Conservation (phyloP, 305 asterid species). For the Caryopteris hybrid region DNA sequence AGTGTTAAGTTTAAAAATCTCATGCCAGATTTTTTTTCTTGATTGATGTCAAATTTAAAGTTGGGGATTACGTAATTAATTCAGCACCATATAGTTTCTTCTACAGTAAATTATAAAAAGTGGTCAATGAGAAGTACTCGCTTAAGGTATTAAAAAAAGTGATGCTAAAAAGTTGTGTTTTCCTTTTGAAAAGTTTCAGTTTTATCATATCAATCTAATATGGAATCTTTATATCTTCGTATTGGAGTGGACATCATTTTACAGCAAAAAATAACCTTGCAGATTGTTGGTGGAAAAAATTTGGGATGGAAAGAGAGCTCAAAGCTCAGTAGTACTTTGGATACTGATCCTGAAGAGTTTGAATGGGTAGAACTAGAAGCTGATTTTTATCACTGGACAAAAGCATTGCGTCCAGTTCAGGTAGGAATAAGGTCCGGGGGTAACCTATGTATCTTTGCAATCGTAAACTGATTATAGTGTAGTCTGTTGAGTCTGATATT, state of each 20-base stretch:
- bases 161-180: background rate
- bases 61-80: background rate
- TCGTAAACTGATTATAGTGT: background rate
- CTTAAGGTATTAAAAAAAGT: background rate
- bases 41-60: background rate
- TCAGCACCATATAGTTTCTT: background rate
- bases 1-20: background rate
- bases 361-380: slow-evolving; percentile 72
- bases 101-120: background rate
- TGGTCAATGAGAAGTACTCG: background rate
- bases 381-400: slow-evolving; percentile 80
- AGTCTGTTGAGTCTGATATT: slow-evolving; percentile 11
- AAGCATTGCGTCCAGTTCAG: slow-evolving; percentile 83
- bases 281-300: slow-evolving; percentile 70
- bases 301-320: slow-evolving; percentile 43
- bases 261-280: slow-evolving; percentile 16
- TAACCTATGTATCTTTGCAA: slow-evolving; percentile 13
- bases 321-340: slow-evolving; percentile 30
- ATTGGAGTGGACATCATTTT: background rate
- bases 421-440: slow-evolving; percentile 45
- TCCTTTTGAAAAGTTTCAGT: background rate
- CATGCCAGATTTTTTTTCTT: background rate
- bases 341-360: slow-evolving; percentile 40
- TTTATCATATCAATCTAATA: background rate
- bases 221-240: background rate